Base-by-base conservation (phyloP, 352 stramenopile species). In the Globisporangium paddicum region DNA sequence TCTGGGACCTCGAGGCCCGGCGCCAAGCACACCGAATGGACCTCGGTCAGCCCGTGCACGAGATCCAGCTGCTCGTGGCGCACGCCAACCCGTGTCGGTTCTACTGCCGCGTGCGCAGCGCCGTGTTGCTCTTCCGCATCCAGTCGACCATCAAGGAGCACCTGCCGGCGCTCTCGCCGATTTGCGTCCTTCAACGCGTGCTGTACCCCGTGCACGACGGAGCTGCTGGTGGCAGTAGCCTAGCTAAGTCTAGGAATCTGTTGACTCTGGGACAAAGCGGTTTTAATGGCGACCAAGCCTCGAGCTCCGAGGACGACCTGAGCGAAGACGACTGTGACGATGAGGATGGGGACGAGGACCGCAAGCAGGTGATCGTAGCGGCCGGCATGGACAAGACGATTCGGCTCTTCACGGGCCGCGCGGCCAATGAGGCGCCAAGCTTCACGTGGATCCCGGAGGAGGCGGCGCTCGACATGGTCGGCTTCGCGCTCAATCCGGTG, bases 381-480 rank as follows among this genome's bases (percentile, higher is more conserved):
- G 81, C 79, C 1, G 82, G 74, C 18, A 81, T 74, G 48, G 82
- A 91, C 66, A 85, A 82, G 60, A 89, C 77, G 18, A 70, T 91
- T 45, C 79, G 76, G 0, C 56, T 91, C 19, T 91, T 82, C 53
- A 55, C 72, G 9, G 76, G 78, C 19, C 73, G 67, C 1, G 61
- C 63, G 3, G 68, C 70, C 6, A 82, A 84, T 42, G 75, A 86
- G 57, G 68, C 72, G 9, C 82, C 82, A 26, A 76, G 63, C 28
- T 87, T 86, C 54, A 87, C 79, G 55, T 91, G 78, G 77, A 88
- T 86, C 47, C 82, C 82, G 0, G 79, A 89, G 38, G 78, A 88
- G n/a, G 57, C 73, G 30, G 58, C 72, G 18, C 67, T 86, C 1
- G 77, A 89, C 52, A 68, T 91, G 26, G 67, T 81, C 21, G 79